Evolutionary conservation across 176 grass and related monocot genomes (phyloP).

Genomic region (Triticum turgidum): DNA sequence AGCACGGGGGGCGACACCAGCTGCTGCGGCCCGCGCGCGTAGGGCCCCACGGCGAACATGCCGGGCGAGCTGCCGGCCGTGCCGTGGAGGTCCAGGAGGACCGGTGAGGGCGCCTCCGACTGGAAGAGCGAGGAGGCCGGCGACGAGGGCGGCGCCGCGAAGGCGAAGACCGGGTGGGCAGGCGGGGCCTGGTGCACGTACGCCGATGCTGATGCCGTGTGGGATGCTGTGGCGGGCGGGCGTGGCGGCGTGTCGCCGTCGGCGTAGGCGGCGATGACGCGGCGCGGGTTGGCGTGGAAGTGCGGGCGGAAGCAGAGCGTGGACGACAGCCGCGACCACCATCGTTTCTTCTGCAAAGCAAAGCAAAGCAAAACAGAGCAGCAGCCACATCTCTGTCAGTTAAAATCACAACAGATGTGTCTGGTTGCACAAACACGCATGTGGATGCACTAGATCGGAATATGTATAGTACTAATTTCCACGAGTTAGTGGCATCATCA

Average conservation of each 20-base stretch:
- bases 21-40: conserved; percentile 66
- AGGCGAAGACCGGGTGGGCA: conserved; percentile 19
- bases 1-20: conserved; percentile 73
- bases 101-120: conserved; percentile 50
- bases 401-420: no score
- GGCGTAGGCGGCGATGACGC: conserved; percentile 32
- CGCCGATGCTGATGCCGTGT: background rate
- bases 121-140: conserved; percentile 50
- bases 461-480: no score
- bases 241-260: conserved; percentile 15
- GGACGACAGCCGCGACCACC: conserved; percentile 40
- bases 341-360: conserved; percentile 36
- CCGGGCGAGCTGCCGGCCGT: conserved; percentile 50
- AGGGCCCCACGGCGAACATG: conserved; percentile 70
- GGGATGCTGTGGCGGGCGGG: background rate
- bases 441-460: no score
- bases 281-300: background rate
- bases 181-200: conserved; percentile 27
- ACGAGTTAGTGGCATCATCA: no score
- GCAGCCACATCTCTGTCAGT: background rate
- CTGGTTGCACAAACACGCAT: no score
- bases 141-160: conserved; percentile 59
- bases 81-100: conserved; percentile 12
- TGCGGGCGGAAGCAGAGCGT: conserved; percentile 42
- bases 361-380: background rate